Percentiles rank a stretch among this genome's conserved stretches.
These are phyloP conservation scores for Eucalyptus cloeziana DNA, from an alignment of 345 rosid species.

Conservation along the genomic window DNA sequence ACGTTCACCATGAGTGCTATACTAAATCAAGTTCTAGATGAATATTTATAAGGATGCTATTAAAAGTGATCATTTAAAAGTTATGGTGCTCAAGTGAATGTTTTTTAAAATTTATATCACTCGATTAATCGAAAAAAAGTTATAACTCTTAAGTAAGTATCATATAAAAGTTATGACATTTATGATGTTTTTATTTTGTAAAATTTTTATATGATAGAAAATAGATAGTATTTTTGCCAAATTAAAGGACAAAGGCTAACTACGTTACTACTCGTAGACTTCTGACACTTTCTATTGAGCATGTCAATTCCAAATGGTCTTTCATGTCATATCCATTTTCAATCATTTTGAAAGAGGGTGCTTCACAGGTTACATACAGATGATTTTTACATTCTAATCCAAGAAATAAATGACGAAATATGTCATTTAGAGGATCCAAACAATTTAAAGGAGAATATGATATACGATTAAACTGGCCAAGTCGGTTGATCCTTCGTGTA, in stretches of 20 bases:
- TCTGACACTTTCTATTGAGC: neutral
- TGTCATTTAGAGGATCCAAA: neutral
- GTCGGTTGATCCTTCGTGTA: neutral
- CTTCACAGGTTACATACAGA: accelerated
- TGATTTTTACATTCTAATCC: neutral
- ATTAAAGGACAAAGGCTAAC: neutral
- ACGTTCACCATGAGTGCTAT: accelerated
- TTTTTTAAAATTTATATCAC: no score
- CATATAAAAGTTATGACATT: accelerated
- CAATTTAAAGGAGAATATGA: neutral
- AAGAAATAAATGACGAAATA: neutral
- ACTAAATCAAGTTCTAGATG: neutral
- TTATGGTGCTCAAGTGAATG: accelerated
- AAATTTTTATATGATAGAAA: neutral
- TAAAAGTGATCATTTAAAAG: accelerated
- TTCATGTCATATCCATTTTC: neutral
- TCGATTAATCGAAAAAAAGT: no score
- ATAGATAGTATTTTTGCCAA: neutral
- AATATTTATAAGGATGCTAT: no score
- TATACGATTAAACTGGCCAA: neutral
- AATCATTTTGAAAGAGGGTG: neutral
- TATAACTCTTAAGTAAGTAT: accelerated
- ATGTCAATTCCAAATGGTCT: accelerated
- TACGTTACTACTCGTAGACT: accelerated
- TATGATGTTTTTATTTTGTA: no score